Base-by-base conservation (phyloP, 2,329 filamentous ascomycete genomes). In the Metarhizium anisopliae region DNA sequence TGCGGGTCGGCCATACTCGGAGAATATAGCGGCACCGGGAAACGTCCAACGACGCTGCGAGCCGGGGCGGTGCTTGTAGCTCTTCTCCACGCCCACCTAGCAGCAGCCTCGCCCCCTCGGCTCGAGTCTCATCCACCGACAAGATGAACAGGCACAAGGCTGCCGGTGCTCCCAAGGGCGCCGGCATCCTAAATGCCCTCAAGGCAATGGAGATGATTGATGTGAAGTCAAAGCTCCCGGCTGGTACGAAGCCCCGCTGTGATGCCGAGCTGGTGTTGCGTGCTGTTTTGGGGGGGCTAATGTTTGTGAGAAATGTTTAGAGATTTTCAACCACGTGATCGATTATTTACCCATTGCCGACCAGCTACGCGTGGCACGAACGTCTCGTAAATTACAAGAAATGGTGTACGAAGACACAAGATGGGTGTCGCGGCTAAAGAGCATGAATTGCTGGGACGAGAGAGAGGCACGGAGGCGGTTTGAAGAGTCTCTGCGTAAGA, bases 351-450 rank as follows among this genome's bases (percentile, higher is more conserved):
- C 90, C 43, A 81, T 96, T 32, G 76, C 86, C 58, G 93, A 96
- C 70, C 85, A 95, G 65, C 82, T 97, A 68, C 84, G 85, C 62
- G 93, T 90, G 67, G 93, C 94, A 49, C 85, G 87, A 60, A 85
- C 89, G 29, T 96, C 90, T 57, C 87, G 83, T 67, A 88, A 90
- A 58, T 83, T 97, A 80, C 87, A 88, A 67, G 94, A 99, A 73
- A 99, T 99, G 92, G 92, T 96, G 3, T 99, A 97, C 72, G 94
- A 99, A 70, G 94, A 99, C 70, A 90, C 91, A 52, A 82, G 93
- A 74, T 99, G 94, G 94, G 88, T 97, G 43, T 84, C 89, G 60
- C 82, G 89, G 60, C 73, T 99, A 55, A 88, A 88, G 68, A 85
- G 81, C 57, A 96, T 99, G 85, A 89, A 87, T 2, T 87, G 89